Percentiles rank a stretch among this genome's conserved stretches.
phyloP scores from a whole-genome alignment of 1,139 yeast genomes.

The Sugiyamaella grinbergsii region DNA sequence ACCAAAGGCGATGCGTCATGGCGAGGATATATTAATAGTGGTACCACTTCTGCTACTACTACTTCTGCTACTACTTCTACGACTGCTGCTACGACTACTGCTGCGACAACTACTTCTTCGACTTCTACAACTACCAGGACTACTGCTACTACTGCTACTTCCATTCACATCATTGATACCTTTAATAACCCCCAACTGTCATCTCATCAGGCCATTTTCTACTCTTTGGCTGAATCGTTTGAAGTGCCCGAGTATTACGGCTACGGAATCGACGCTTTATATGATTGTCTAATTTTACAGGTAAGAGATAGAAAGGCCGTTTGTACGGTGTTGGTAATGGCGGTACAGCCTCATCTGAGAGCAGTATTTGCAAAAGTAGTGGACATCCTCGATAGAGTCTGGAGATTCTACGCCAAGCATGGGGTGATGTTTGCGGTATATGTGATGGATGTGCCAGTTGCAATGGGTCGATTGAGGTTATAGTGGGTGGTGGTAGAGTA shows the following conservation, averaged over 20 bases:
- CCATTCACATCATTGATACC: constrained; percentile 20
- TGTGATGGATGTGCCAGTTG: constrained; percentile 18
- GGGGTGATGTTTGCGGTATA: constrained; percentile 19
- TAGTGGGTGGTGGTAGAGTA: too few relatives aligned
- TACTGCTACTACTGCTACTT: not conserved
- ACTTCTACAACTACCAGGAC: not conserved
- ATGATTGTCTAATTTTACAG: constrained; percentile 27
- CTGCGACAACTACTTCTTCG: not conserved
- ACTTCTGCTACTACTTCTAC: constrained; percentile 1
- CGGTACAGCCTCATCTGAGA: constrained; percentile 13
- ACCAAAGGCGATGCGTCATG: not conserved
- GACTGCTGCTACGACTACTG: not conserved
- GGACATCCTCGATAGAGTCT: constrained; percentile 21
- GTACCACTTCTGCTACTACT: not conserved
- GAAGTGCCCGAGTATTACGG: constrained; percentile 30
- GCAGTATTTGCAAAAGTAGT: constrained; percentile 7
- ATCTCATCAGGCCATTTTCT: constrained; percentile 20
- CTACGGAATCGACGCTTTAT: constrained; percentile 25
- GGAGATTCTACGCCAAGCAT: constrained; percentile 14
- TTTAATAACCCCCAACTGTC: constrained; percentile 12
- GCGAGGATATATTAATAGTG: constrained; percentile 8
- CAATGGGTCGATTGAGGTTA: constrained; percentile 4
- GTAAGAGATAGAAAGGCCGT: constrained; percentile 10
- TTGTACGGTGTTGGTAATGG: constrained; percentile 19
- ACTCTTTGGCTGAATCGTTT: constrained; percentile 26